Conservation (phyloP, 2,329 filamentous ascomycete species). For the Curvularia hawaiiensis region DNA sequence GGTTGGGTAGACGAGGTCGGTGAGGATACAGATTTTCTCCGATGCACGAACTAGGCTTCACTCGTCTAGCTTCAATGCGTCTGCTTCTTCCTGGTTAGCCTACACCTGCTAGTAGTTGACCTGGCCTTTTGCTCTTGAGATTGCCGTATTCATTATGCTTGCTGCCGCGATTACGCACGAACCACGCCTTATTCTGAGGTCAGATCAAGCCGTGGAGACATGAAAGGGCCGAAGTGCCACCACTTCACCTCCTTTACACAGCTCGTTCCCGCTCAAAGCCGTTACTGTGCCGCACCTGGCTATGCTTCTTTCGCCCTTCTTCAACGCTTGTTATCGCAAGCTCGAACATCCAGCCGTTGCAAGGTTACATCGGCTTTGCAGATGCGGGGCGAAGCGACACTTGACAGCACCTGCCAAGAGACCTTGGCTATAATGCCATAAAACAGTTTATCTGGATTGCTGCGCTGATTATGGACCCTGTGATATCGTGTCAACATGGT, state of each 20-base stretch:
- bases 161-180: background rate
- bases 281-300: background rate
- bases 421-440: constrained; percentile 6
- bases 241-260: background rate
- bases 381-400: constrained; percentile 13
- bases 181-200: background rate
- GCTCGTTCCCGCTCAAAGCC: background rate
- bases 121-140: background rate
- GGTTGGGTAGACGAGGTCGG: constrained; percentile 7
- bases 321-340: background rate
- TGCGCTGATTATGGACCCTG: background rate
- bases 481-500: constrained; percentile 3
- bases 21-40: constrained; percentile 19
- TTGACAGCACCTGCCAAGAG: constrained; percentile 8
- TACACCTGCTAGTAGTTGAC: background rate
- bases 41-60: constrained; percentile 17
- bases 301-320: background rate
- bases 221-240: background rate
- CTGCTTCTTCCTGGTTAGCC: background rate
- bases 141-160: background rate
- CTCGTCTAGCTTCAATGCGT: constrained; percentile 1
- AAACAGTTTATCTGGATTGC: background rate
- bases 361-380: constrained; percentile 17
- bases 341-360: background rate
- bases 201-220: background rate